Evolutionary conservation across 2,329 filamentous ascomycete genomes (phyloP).

Genomic region (Fusarium humuli): DNA sequence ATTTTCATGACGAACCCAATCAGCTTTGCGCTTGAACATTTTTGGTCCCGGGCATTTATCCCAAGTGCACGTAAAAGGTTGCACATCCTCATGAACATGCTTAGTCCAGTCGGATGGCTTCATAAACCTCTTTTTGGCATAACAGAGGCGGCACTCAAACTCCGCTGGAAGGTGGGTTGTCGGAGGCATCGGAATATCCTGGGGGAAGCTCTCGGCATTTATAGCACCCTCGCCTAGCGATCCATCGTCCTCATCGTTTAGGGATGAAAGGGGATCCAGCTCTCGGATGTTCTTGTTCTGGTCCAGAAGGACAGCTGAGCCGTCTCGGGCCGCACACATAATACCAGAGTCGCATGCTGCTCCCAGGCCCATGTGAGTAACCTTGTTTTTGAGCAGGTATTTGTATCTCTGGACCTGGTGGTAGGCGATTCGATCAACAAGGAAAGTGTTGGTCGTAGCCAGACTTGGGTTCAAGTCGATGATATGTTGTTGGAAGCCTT

Average conservation of each 20-base stretch:
- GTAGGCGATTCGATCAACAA: constrained; percentile 84
- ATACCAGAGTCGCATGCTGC: constrained; percentile 70
- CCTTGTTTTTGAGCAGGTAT: constrained; percentile 74
- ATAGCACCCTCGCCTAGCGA: constrained; percentile 76
- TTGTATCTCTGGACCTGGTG: constrained; percentile 87
- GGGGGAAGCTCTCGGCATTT: constrained; percentile 79
- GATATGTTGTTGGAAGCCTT: constrained; percentile 82
- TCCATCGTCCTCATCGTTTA: constrained; percentile 70
- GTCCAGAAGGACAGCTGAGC: constrained; percentile 71
- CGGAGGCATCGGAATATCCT: constrained; percentile 84
- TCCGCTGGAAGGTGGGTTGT: constrained; percentile 81
- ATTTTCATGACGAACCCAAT: constrained; percentile 95
- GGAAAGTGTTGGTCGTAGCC: constrained; percentile 63
- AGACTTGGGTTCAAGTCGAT: constrained; percentile 79
- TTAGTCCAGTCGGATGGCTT: constrained; percentile 98
- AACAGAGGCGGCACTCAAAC: constrained; percentile 91
- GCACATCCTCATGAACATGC: constrained; percentile 92
- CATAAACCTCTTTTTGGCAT: constrained; percentile 83
- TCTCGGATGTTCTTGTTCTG: constrained; percentile 69
- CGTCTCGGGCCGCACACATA: constrained; percentile 75
- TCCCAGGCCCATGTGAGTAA: constrained; percentile 75
- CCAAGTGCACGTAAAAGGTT: constrained; percentile 94
- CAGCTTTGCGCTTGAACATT: constrained; percentile 94
- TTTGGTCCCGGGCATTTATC: constrained; percentile 84
- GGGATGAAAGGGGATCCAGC: constrained; percentile 66